phyloP scores from a whole-genome alignment of 768 basidiomycete genomes.

The Naganishia onofrii region DNA sequence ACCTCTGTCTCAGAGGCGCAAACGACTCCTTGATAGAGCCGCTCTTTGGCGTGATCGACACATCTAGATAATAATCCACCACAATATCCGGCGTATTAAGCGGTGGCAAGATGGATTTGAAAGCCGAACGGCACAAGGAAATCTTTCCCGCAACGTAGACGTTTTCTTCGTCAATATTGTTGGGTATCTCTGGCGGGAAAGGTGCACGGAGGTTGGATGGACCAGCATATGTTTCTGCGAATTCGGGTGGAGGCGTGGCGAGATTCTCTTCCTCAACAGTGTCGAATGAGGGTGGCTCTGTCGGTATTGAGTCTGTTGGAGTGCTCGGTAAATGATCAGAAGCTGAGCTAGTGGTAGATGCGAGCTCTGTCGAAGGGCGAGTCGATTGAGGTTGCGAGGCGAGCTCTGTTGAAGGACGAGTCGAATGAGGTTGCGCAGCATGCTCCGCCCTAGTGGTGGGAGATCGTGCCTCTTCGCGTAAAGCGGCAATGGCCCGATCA shows the following conservation, averaged over 20 bases:
- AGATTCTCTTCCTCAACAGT: not conserved
- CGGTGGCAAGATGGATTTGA: constrained; percentile 20
- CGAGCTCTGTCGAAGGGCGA: not conserved
- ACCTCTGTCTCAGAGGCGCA: constrained; percentile 2
- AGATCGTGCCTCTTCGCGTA: not conserved
- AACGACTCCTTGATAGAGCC: constrained; percentile 24
- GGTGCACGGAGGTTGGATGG: not conserved
- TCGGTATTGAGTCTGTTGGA: not conserved
- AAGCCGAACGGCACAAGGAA: not conserved
- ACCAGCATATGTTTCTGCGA: constrained; percentile 18
- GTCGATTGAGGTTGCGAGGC: not conserved
- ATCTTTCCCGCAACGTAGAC: constrained; percentile 18
- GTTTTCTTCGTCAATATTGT: constrained; percentile 1
- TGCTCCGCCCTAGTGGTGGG: not conserved
- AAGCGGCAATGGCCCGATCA: not conserved
- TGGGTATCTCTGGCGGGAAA: not conserved
- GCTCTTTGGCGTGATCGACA: constrained; percentile 20
- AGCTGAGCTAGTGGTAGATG: not conserved
- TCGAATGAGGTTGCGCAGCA: not conserved
- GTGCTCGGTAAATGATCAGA: not conserved
- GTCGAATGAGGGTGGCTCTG: not conserved
- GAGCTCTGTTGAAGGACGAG: not conserved
- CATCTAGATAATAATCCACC: constrained; percentile 20
- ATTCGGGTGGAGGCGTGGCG: constrained; percentile 24
- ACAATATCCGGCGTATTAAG: constrained; percentile 9